These are phyloP conservation scores for Colletotrichum salicis DNA, from an alignment of 2,329 filamentous ascomycete species.

Conservation along the genomic window DNA sequence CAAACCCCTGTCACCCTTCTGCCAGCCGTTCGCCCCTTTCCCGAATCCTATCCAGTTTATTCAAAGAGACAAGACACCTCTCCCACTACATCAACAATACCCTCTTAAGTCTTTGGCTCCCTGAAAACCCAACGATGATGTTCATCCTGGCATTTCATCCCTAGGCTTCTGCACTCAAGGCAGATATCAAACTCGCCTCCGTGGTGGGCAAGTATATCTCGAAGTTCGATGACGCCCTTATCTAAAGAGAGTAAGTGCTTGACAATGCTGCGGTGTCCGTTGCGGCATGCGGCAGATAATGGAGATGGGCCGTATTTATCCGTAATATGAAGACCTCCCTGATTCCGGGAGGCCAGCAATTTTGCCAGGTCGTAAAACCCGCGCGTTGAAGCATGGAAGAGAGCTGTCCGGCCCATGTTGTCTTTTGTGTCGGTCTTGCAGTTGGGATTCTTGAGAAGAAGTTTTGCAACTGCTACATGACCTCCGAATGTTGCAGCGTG, in stretches of 20 bases:
- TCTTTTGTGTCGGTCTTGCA: neutral
- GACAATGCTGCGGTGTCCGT: neutral
- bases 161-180: neutral
- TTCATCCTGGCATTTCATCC: too few species aligned
- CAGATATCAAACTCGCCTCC: neutral
- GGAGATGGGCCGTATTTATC: conserved; percentile 1
- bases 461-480: neutral
- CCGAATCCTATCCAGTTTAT: too few species aligned
- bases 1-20: too few species aligned
- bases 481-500: neutral
- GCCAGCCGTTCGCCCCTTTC: too few species aligned
- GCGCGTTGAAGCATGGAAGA: neutral
- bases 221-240: neutral
- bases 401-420: neutral
- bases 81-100: too few species aligned
- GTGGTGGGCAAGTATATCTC: neutral
- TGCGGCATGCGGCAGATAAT: neutral
- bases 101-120: too few species aligned
- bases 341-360: neutral
- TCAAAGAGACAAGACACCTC: too few species aligned
- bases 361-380: neutral
- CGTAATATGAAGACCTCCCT: neutral
- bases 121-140: too few species aligned
- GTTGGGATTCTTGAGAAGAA: neutral
- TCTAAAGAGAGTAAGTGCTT: neutral